phyloP scores from a whole-genome alignment of 345 rosid genomes.

The Populus euphratica region DNA sequence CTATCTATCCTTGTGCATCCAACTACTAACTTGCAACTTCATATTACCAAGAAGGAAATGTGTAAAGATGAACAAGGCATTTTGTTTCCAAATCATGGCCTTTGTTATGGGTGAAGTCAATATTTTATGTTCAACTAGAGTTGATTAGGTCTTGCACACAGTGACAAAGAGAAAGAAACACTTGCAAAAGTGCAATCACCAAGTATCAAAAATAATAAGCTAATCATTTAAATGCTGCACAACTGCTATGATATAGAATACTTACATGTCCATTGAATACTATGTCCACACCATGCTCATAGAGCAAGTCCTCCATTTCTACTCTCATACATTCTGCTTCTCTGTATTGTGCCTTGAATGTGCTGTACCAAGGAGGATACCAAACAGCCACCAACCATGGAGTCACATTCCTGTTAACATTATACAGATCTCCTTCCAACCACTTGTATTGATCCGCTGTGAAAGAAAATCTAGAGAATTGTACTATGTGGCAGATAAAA shows the following conservation, averaged over 20 bases:
- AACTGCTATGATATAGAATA: not conserved
- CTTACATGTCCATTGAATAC: slow-evolving; percentile 80
- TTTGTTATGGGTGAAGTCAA: not conserved
- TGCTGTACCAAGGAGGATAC: slow-evolving; percentile 85
- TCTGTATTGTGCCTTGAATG: slow-evolving; percentile 67
- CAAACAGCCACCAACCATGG: slow-evolving; percentile 88
- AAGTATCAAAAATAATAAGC: too few species aligned
- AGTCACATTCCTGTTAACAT: slow-evolving; percentile 59
- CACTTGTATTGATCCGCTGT: slow-evolving; percentile 79
- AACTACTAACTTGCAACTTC: not conserved
- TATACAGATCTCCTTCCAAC: slow-evolving; percentile 67
- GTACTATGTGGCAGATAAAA: slow-evolving; percentile 5
- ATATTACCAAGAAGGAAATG: not conserved
- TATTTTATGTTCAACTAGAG: not conserved
- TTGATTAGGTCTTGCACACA: not conserved
- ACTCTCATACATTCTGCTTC: slow-evolving; percentile 89
- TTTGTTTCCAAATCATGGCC: not conserved
- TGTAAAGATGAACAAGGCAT: not conserved
- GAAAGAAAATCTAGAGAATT: slow-evolving; percentile 9
- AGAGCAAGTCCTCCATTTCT: slow-evolving; percentile 73
- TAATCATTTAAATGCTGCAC: not conserved
- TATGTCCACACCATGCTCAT: slow-evolving; percentile 55
- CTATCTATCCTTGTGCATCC: not conserved
- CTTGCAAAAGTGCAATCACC: not conserved
- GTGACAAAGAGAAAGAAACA: not conserved